Percentiles rank a stretch among this genome's conserved stretches.
Conservation (phyloP, 352 stramenopile genomes). For the Pythium myriotylum region DNA sequence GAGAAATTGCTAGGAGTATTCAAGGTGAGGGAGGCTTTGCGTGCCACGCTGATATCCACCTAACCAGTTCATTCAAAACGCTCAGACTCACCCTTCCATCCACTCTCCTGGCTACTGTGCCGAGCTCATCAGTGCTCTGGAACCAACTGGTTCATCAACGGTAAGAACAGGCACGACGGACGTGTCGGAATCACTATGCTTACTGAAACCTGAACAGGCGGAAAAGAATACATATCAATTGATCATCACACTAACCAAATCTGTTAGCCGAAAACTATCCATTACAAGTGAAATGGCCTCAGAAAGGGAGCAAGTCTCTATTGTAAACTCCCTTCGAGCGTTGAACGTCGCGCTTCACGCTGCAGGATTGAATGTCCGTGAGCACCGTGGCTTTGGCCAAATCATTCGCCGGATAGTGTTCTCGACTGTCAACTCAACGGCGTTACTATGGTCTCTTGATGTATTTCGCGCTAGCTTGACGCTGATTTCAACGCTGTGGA, state of each 20-base stretch:
- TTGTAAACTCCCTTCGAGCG: slow-evolving; percentile 67
- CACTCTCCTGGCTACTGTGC: slow-evolving; percentile 65
- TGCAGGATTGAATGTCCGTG: slow-evolving; percentile 44
- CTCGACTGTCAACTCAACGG: slow-evolving; percentile 65
- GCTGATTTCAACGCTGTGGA: slow-evolving; percentile 81
- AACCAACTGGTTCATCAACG: slow-evolving; percentile 36
- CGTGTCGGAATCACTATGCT: no score
- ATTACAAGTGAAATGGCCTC: slow-evolving; percentile 31
- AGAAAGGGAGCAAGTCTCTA: slow-evolving; percentile 59
- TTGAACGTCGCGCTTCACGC: slow-evolving; percentile 74
- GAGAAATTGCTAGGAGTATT: slow-evolving; percentile 72
- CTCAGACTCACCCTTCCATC: slow-evolving; percentile 74
- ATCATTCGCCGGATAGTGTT: slow-evolving; percentile 79
- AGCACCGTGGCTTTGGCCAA: slow-evolving; percentile 72
- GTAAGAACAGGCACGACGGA: slow-evolving; percentile 15
- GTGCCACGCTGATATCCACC: no score
- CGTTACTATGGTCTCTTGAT: slow-evolving; percentile 55
- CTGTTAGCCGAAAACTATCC: slow-evolving; percentile 56
- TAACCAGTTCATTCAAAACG: no score
- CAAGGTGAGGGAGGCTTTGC: no score
- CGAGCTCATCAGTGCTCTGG: slow-evolving; percentile 50
- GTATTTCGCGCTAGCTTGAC: slow-evolving; percentile 67
- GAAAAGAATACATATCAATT: slow-evolving; percentile 77
- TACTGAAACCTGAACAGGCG: slow-evolving; percentile 36
- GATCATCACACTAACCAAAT: slow-evolving; percentile 74